phyloP scores from a whole-genome alignment of 2,329 filamentous ascomycete genomes.

The Blastomyces gilchristii region DNA sequence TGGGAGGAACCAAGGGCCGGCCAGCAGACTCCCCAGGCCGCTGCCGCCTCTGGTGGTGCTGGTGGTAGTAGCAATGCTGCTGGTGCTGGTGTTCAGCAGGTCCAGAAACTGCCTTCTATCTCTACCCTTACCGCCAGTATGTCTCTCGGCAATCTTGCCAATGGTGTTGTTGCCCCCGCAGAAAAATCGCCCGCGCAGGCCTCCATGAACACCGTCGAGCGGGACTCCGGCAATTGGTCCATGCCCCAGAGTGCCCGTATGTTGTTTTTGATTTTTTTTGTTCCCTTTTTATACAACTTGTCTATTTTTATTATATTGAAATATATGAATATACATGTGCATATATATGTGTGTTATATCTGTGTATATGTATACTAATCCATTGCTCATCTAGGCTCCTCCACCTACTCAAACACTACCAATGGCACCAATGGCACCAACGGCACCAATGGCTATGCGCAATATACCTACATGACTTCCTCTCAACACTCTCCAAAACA shows the following conservation, averaged over 20 bases:
- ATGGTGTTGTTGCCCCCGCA: constrained; percentile 17
- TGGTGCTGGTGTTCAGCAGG: constrained; percentile 20
- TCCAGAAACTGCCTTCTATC: constrained; percentile 39
- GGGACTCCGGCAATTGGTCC: constrained; percentile 51
- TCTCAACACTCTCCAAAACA: constrained; percentile 39
- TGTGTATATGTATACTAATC: constrained; percentile 7
- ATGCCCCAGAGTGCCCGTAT: constrained; percentile 49
- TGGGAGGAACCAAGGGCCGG: constrained; percentile 33
- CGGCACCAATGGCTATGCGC: constrained; percentile 21
- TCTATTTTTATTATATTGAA: background rate
- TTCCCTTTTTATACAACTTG: background rate
- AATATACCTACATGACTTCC: constrained; percentile 30
- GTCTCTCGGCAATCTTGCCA: constrained; percentile 19
- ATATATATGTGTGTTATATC: background rate
- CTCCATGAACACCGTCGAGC: constrained; percentile 39
- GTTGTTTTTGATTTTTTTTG: constrained; percentile 20
- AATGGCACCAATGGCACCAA: constrained; percentile 33
- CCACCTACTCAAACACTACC: constrained; percentile 39
- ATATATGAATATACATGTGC: background rate
- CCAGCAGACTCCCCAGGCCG: constrained; percentile 31
- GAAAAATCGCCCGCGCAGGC: constrained; percentile 36
- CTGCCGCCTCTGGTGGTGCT: background rate
- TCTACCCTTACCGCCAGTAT: constrained; percentile 39
- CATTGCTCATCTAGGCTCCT: constrained; percentile 31
- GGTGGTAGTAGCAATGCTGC: constrained; percentile 19